Evolutionary conservation across 2,329 filamentous ascomycete species (phyloP).

Genomic region (Fusarium transvaalense): DNA sequence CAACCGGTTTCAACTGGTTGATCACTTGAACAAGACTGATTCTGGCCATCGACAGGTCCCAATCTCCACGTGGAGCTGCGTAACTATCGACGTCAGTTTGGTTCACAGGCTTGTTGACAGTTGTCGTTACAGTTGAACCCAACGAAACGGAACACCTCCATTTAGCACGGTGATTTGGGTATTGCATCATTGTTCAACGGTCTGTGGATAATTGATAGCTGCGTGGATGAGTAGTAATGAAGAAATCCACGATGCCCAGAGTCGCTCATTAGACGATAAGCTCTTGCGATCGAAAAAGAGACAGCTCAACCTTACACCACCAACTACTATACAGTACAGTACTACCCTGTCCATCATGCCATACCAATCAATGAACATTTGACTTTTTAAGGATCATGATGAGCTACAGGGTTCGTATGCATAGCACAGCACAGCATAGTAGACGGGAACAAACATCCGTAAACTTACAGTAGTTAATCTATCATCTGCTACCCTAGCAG

Average conservation of each 20-base stretch:
- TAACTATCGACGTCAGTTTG: constrained; percentile 40
- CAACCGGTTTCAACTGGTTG: constrained; percentile 22
- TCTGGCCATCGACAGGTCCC: constrained; percentile 20
- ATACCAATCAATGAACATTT: background rate
- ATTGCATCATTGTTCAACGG: constrained; percentile 13
- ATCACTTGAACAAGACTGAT: constrained; percentile 23
- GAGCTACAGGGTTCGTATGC: constrained; percentile 12
- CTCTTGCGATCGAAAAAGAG: constrained; percentile 17
- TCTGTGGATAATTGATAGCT: background rate
- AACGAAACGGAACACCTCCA: background rate
- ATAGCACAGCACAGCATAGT: background rate
- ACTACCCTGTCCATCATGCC: background rate
- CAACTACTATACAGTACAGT: too few species aligned
- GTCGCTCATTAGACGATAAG: constrained; percentile 6
- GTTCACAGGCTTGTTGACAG: background rate
- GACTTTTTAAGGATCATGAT: constrained; percentile 11
- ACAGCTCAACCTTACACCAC: background rate
- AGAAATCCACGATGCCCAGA: constrained; percentile 4
- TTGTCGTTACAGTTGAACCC: constrained; percentile 2
- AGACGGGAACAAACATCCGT: background rate
- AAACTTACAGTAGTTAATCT: background rate
- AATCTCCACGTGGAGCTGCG: constrained; percentile 32
- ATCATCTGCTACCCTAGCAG: background rate
- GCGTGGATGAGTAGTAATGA: background rate
- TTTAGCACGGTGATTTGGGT: background rate